Evolutionary conservation across 2,329 filamentous ascomycete species (phyloP), one percentile per base, ranked within the genome.

Genomic region (Fusarium oligoseptatum): DNA sequence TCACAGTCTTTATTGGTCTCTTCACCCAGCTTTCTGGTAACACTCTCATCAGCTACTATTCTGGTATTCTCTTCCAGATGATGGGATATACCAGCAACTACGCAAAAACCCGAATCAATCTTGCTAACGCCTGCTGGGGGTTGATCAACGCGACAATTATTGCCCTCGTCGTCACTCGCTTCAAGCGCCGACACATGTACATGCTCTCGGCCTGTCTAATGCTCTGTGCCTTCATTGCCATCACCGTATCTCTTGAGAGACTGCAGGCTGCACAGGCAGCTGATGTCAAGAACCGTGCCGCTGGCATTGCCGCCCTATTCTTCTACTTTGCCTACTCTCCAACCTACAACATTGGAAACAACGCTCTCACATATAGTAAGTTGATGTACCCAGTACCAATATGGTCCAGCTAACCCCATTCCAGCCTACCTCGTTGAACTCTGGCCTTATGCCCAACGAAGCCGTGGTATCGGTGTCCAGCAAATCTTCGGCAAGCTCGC

Each of bases 381-480:
- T 74, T 4, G 1, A 6, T n/a, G 12, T 27, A 12, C 8, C 15
- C 17, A 8, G 8, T 22, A 27, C 20, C 5, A 20, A 34, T 20
- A 8, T 29, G 22, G 8, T 5, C 17, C 5, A 2, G 0, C 72
- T 77, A 66, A 77, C 58, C 1, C 4, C 27, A 11, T 10, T 1
- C 2, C 2, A 78, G 76, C 76, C 52, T 91, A 89, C 80, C 85
- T 91, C 2, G 83, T 91, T 24, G 90, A 92, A 71, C 80, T 91
- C 0, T 91, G 89, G 82, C 90, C 90, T 1, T 92, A 88, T 76
- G 83, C 87, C 2, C 84, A 87, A 64, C 86, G 89, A 69, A 85
- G 87, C 45, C 89, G 89, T 67, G 90, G 90, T 81, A 88, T 92
- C 68, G 88, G 87, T 39, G 83, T 89, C 62, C 87, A 88, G 78